Evolutionary conservation across 164 flowering plant species (phyloP), one percentile per base, ranked within the genome.

Genomic region (Aristolochia californica): DNA sequence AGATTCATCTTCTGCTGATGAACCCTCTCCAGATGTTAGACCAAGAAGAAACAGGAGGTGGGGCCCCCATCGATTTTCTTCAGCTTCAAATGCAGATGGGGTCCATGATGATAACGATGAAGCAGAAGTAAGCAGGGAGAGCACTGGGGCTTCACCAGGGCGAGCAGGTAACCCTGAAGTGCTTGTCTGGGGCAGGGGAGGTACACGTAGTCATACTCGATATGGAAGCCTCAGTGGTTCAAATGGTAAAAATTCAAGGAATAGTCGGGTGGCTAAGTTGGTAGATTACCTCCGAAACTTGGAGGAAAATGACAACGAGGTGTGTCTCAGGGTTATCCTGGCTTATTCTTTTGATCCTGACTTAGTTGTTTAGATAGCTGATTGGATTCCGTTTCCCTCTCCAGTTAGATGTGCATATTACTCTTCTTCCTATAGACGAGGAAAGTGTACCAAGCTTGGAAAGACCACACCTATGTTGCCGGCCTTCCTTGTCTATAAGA

Each of bases 151-250:
- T 50, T 80, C 85, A 53, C 77, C 82, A 62, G 82, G 78, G 13
- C 68, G 74, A 63, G 71, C 69, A 13, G 79, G 83, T 45, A 72
- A 61, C 54, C 62, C 91, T 1, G 91, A 91, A 67, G 78, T 74
- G 61, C 83, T 84, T 57, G 76, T 77, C 43, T 91, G 98, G 98
- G 98, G 96, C 16, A 68, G 70, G 68, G 96, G 88, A 43, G 91
- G 98, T 18, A 61, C 67, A 16, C 72, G 97, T 27, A 89, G 97
- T 68, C 75, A 81, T 70, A 83, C 77, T 9, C 72, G 91, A 26
- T 73, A 83, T 72, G 83, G 90, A 2, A 73, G 70, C 64, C 17
- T 62, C 5, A 72, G 76, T 61, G 79, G 77, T 61, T 50, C 72
- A 54, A 75, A 69, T 59, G 68, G 68, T 57, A 80, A 74, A 71